A percentile compares a stretch with the other conserved stretches of the same genome.
phyloP scores from a whole-genome alignment of 2,329 filamentous ascomycete species.

The Microdochium bolleyi region DNA sequence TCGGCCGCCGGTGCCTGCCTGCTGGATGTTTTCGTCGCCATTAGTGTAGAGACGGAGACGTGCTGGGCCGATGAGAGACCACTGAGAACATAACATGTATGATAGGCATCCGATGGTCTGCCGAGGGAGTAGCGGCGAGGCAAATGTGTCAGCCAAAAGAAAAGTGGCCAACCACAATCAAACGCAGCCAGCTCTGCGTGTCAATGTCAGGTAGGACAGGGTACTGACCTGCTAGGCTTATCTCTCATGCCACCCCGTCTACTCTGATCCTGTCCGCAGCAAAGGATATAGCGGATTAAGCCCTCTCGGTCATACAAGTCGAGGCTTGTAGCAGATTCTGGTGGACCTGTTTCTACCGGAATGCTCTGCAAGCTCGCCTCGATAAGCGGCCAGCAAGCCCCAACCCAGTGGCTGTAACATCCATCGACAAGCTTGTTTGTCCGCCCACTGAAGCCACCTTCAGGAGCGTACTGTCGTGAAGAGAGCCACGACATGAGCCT shows the following conservation, averaged over 20 bases:
- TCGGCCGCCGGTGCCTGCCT: slow-evolving; percentile 21
- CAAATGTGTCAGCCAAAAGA: not conserved
- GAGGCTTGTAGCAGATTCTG: slow-evolving; percentile 2
- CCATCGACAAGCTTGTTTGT: slow-evolving; percentile 98
- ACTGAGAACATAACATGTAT: slow-evolving; percentile 85
- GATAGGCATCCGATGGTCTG: slow-evolving; percentile 78
- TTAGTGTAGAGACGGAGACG: slow-evolving; percentile 30
- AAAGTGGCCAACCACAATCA: not conserved
- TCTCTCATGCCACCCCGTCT: slow-evolving; percentile 77
- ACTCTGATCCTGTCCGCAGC: slow-evolving; percentile 71
- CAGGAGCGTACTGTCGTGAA: slow-evolving; percentile 79
- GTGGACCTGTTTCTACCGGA: slow-evolving; percentile 7
- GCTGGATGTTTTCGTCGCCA: slow-evolving; percentile 26
- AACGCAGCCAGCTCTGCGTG: slow-evolving; percentile 1
- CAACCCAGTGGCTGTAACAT: slow-evolving; percentile 97
- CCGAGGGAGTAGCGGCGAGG: slow-evolving; percentile 4
- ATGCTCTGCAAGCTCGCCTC: slow-evolving; percentile 65
- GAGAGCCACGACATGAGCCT: slow-evolving; percentile 81
- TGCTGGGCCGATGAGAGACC: slow-evolving; percentile 81
- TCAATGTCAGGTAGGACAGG: slow-evolving; percentile 1
- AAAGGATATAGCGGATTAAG: slow-evolving; percentile 80
- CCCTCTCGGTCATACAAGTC: slow-evolving; percentile 69
- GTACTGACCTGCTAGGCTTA: slow-evolving; percentile 78
- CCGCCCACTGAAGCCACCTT: slow-evolving; percentile 86
- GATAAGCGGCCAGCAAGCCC: slow-evolving; percentile 86